Conservation (phyloP, 768 basidiomycete species). For the Boletus bicolor region DNA sequence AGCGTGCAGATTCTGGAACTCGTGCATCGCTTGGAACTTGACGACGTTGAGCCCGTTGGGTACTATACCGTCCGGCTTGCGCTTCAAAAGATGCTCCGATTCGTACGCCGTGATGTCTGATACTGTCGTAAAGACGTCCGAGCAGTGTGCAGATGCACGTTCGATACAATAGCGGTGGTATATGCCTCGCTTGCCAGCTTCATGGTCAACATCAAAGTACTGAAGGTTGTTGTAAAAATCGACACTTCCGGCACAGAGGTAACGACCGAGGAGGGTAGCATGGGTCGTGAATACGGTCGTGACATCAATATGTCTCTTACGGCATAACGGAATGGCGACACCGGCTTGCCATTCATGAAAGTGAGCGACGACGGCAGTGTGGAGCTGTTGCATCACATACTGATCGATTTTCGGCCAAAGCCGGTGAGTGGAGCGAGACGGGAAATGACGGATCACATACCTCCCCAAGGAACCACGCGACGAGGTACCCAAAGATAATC, state of each 20-base stretch:
- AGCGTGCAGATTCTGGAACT: conserved; percentile 95
- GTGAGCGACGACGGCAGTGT: conserved; percentile 90
- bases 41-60: conserved; percentile 98
- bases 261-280: conserved; percentile 96
- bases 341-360: conserved; percentile 99
- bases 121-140: conserved; percentile 98
- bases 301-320: conserved; percentile 96
- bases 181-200: conserved; percentile 98
- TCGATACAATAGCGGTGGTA: conserved; percentile 99
- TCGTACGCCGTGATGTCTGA: conserved; percentile 99
- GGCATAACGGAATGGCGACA: conserved; percentile 88
- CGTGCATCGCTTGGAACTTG: conserved; percentile 99
- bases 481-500: conserved; percentile 95
- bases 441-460: conserved; percentile 42
- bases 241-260: conserved; percentile 96
- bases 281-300: conserved; percentile 99
- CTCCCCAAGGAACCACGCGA: conserved; percentile 99
- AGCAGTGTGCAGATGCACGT: conserved; percentile 88
- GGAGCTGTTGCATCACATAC: conserved; percentile 79
- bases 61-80: conserved; percentile 95
- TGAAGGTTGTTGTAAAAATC: conserved; percentile 99
- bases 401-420: conserved; percentile 28
- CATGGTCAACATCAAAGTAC: conserved; percentile 99
- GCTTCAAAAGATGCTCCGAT: conserved; percentile 91
- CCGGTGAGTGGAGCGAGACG: conserved; percentile 6